These are phyloP conservation scores for Paratrypanosoma confusum DNA, from an alignment of 208 protist species.

Conservation along the genomic window DNA sequence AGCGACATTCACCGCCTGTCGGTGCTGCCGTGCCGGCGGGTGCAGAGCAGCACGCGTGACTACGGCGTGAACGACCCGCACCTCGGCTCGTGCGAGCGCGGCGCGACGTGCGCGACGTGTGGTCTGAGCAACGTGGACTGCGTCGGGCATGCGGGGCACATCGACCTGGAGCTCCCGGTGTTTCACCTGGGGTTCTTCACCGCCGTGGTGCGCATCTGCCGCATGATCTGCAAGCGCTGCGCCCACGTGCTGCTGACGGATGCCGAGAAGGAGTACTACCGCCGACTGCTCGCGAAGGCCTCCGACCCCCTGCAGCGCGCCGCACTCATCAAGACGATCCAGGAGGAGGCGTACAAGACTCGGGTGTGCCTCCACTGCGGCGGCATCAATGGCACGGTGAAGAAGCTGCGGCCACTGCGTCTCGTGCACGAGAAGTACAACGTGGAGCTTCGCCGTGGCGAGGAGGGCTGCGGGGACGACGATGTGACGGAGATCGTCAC, in stretches of 20 bases:
- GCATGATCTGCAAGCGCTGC: conserved; percentile 97
- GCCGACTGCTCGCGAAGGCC: conserved; percentile 18
- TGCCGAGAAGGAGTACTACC: conserved; percentile 63
- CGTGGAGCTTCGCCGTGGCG: conserved; percentile 53
- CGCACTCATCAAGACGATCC: conserved; percentile 66
- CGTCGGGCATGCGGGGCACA: conserved; percentile 97
- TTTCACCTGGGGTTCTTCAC: conserved; percentile 98
- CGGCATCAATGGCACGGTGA: conserved; percentile 88
- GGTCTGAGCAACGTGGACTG: conserved; percentile 87
- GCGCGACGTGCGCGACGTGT: conserved; percentile 88
- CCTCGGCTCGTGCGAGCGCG: conserved; percentile 87
- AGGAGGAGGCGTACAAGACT: conserved; percentile 84
- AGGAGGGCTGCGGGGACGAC: conserved; percentile 36
- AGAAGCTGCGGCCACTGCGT: conserved; percentile 60
- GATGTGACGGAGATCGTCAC: conserved; percentile 19
- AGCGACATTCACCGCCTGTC: conserved; percentile 80
- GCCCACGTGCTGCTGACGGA: conserved; percentile 83
- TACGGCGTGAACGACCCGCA: conserved; percentile 86
- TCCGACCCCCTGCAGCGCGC: conserved; percentile 55
- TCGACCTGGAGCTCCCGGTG: conserved; percentile 96
- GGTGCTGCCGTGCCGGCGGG: conserved; percentile 60
- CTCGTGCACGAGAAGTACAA: conserved; percentile 77
- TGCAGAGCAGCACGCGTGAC: conserved; percentile 44
- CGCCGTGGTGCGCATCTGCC: conserved; percentile 88
- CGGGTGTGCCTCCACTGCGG: conserved; percentile 90